Conservation (phyloP, 169 alveolate genomes). For the Plasmodium reichenowi region DNA sequence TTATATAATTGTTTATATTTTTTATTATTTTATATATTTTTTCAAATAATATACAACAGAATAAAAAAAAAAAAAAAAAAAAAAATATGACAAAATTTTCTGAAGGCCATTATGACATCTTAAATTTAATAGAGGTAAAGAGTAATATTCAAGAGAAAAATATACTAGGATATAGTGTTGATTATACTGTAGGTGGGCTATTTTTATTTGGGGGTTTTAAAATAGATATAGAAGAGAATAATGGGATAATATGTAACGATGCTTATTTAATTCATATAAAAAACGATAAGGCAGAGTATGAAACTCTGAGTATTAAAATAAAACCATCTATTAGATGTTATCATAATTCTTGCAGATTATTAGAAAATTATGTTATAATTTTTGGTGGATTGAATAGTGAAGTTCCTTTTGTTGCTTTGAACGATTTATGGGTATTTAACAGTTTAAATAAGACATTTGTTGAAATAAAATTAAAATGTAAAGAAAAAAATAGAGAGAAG, state of each 20-base stretch:
- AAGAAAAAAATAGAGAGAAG: background rate
- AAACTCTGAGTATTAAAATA: conserved; percentile 23
- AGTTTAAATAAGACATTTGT: conserved; percentile 58
- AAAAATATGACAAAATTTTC: conserved; percentile 54
- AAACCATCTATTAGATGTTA: conserved; percentile 53
- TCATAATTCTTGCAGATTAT: conserved; percentile 53
- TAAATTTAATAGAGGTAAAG: conserved; percentile 66
- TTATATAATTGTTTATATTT: too few species aligned
- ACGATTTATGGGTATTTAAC: conserved; percentile 63
- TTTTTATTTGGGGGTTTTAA: conserved; percentile 69
- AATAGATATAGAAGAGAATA: conserved; percentile 21
- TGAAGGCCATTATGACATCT: conserved; percentile 43
- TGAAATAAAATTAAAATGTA: conserved; percentile 19
- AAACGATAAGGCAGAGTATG: conserved; percentile 55
- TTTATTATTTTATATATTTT: too few species aligned
- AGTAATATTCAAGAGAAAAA: conserved; percentile 43
- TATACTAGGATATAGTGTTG: conserved; percentile 55
- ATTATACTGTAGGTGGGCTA: conserved; percentile 46
- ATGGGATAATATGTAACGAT: conserved; percentile 48
- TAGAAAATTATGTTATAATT: conserved; percentile 56
- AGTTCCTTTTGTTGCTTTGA: conserved; percentile 59
- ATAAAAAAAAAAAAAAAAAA: background rate
- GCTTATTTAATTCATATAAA: conserved; percentile 54
- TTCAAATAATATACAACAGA: too few species aligned
- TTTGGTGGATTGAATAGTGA: conserved; percentile 66